Conservation (phyloP, 352 stramenopile species). For the Phytophthora brassicae region DNA sequence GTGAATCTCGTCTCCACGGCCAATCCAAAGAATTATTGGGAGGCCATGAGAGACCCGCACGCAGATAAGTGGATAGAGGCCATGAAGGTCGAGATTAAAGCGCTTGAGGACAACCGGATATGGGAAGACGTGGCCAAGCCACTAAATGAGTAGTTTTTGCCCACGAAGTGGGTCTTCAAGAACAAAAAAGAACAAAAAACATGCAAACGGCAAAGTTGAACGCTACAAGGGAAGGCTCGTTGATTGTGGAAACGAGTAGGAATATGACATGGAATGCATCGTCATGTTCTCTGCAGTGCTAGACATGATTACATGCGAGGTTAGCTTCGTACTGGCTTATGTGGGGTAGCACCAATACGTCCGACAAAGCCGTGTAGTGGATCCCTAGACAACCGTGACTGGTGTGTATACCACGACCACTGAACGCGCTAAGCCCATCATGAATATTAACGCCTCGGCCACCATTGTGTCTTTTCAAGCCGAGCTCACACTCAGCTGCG, state of each 20-base stretch:
- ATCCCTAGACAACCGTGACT: no score
- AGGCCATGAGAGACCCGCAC: background rate
- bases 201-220: slow-evolving; percentile 13
- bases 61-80: background rate
- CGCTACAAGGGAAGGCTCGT: slow-evolving; percentile 25
- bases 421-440: background rate
- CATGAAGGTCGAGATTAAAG: slow-evolving; percentile 1
- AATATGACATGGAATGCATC: slow-evolving; percentile 13
- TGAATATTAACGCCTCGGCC: background rate
- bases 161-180: slow-evolving; percentile 32
- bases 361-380: background rate
- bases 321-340: slow-evolving; percentile 17
- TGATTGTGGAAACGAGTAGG: slow-evolving; percentile 20
- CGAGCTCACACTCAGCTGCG: background rate
- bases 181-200: no score
- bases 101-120: slow-evolving; percentile 5
- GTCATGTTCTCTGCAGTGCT: slow-evolving; percentile 30
- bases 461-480: background rate
- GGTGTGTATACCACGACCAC: background rate
- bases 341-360: slow-evolving; percentile 1
- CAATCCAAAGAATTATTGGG: slow-evolving; percentile 9
- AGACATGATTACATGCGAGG: slow-evolving; percentile 24
- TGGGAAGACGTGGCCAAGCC: background rate
- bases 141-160: background rate
- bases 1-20: background rate